These are phyloP conservation scores for Calendula officinalis DNA, from an alignment of 129 eudicot species.

Conservation along the genomic window DNA sequence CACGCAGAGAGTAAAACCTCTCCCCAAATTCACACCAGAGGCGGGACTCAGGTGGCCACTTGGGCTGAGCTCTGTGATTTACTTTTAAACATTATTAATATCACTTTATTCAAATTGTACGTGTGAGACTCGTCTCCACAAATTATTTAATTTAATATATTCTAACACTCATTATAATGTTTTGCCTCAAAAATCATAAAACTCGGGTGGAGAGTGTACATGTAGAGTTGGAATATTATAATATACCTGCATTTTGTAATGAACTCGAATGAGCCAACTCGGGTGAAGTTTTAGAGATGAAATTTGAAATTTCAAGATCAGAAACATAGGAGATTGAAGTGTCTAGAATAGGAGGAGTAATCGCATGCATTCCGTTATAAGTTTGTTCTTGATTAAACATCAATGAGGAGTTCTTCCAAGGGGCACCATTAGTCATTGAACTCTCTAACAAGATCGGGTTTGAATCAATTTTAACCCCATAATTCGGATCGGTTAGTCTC, in stretches of 20 bases:
- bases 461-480: conserved; percentile 4
- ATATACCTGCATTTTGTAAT: conserved; percentile 22
- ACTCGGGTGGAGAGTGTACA: not conserved
- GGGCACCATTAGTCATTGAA: conserved; percentile 9
- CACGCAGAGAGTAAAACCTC: too few species aligned
- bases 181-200: too few species aligned
- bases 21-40: too few species aligned
- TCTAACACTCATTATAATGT: too few species aligned
- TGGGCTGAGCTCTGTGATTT: too few species aligned
- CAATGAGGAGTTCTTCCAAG: conserved; percentile 9
- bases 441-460: conserved; percentile 28
- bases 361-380: not conserved
- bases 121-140: too few species aligned
- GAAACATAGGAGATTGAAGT: conserved; percentile 13
- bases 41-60: too few species aligned
- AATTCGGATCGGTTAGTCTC: conserved; percentile 1
- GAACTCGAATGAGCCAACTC: not conserved
- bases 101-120: too few species aligned
- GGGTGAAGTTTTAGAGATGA: not conserved
- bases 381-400: conserved; percentile 1
- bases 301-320: not conserved
- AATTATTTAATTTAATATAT: too few species aligned
- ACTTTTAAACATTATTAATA: too few species aligned
- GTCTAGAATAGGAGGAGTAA: conserved; percentile 25
- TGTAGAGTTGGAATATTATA: not conserved